Evolutionary conservation across 768 basidiomycete genomes (phyloP).

Genomic region (Peribolospora kevripleyi): DNA sequence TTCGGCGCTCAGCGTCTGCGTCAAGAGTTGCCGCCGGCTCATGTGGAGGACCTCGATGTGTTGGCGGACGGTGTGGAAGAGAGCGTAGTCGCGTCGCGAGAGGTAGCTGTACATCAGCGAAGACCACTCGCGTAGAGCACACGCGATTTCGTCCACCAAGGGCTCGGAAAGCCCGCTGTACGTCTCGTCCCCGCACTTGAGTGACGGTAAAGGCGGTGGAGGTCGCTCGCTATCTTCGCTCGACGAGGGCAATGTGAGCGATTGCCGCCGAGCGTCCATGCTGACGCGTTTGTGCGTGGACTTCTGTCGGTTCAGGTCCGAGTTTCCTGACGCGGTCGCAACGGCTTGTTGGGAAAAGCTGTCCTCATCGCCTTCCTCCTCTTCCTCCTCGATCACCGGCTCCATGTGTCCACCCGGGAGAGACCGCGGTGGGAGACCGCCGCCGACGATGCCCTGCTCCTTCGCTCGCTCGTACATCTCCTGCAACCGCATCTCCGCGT

Average conservation of each 20-base stretch:
- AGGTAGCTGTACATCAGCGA: slow-evolving; percentile 75
- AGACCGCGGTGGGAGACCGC: no score
- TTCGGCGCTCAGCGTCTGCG: slow-evolving; percentile 57
- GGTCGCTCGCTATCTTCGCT: slow-evolving; percentile 28
- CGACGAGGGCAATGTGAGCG: background rate
- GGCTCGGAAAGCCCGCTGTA: slow-evolving; percentile 57
- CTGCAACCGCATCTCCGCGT: slow-evolving; percentile 7
- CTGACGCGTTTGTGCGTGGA: background rate
- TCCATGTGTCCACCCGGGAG: slow-evolving; percentile 4
- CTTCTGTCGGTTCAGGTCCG: background rate
- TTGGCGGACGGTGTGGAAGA: slow-evolving; percentile 61
- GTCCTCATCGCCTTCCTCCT: slow-evolving; percentile 8
- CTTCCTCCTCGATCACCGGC: slow-evolving; percentile 13
- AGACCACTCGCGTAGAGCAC: slow-evolving; percentile 89
- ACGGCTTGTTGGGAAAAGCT: background rate
- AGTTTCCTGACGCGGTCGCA: background rate
- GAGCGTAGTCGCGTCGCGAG: slow-evolving; percentile 60
- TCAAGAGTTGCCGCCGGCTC: slow-evolving; percentile 70
- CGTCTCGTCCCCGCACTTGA: slow-evolving; percentile 87
- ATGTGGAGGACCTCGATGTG: slow-evolving; percentile 79
- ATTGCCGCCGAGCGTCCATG: background rate
- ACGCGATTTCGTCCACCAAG: slow-evolving; percentile 90
- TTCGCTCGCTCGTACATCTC: background rate
- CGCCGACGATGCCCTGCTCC: background rate
- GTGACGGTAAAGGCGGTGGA: slow-evolving; percentile 68